Evolutionary conservation across 768 basidiomycete species (phyloP).

Genomic region (Tylopilus sp.): DNA sequence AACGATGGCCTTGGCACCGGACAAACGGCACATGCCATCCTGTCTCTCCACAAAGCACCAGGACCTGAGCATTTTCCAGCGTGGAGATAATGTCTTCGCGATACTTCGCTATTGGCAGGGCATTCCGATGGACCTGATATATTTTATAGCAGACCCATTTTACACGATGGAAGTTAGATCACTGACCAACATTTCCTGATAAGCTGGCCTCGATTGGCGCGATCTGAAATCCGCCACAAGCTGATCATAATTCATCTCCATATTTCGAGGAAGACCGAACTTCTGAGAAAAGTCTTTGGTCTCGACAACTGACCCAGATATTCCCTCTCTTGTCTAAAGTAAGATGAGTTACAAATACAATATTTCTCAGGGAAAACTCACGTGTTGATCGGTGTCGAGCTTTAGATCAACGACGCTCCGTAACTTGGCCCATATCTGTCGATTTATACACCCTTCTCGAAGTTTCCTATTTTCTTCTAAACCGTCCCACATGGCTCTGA

Average conservation of each 20-base stretch:
- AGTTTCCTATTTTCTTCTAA: conserved; percentile 62
- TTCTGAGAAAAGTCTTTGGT: conserved; percentile 14
- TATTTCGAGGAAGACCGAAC: conserved; percentile 7
- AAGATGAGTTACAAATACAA: conserved; percentile 1
- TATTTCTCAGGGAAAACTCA: conserved; percentile 27
- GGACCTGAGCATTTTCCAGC: conserved; percentile 72
- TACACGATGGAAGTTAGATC: background rate
- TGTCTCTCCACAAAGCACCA: conserved; percentile 85
- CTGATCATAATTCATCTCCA: conserved; percentile 39
- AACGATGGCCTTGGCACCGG: conserved; percentile 22
- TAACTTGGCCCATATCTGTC: conserved; percentile 68
- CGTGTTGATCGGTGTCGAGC: conserved; percentile 39
- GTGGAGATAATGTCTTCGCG: conserved; percentile 66
- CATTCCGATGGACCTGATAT: conserved; percentile 64
- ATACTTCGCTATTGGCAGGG: conserved; percentile 83
- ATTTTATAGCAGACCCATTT: background rate
- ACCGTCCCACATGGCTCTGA: conserved; percentile 91
- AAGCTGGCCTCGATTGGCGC: conserved; percentile 60
- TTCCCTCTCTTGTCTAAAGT: conserved; percentile 15
- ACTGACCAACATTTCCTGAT: conserved; percentile 88
- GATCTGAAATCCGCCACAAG: conserved; percentile 55
- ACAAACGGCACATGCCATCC: conserved; percentile 57
- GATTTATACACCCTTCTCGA: conserved; percentile 61
- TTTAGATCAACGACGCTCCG: conserved; percentile 62
- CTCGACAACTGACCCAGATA: conserved; percentile 19